These are phyloP conservation scores for Tricholoma matsutake DNA, from an alignment of 768 basidiomycete genomes.

Conservation along the genomic window DNA sequence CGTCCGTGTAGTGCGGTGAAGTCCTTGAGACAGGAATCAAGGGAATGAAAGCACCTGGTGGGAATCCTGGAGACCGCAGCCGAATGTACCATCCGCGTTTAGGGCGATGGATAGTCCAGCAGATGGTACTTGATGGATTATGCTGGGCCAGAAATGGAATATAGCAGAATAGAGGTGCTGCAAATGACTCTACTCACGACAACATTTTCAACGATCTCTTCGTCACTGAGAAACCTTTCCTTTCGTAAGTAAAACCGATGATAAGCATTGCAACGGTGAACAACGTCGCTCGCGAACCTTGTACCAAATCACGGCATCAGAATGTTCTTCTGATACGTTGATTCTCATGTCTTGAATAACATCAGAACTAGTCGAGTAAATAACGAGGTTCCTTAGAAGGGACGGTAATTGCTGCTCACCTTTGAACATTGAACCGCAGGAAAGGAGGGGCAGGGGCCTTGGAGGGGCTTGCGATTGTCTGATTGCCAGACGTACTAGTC, in stretches of 20 bases:
- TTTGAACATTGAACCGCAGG: constrained; percentile 29
- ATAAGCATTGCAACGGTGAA: constrained; percentile 2
- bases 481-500: neutral
- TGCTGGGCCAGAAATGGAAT: constrained; percentile 40
- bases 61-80: constrained; percentile 67
- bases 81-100: constrained; percentile 85
- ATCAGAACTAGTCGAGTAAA: constrained; percentile 51
- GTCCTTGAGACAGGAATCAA: constrained; percentile 46
- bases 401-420: constrained; percentile 18
- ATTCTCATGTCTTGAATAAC: constrained; percentile 68
- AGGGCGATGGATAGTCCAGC: constrained; percentile 79
- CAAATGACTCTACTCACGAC: constrained; percentile 44
- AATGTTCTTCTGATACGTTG: constrained; percentile 56
- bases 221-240: constrained; percentile 72
- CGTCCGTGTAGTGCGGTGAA: constrained; percentile 48
- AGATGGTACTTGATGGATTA: constrained; percentile 58
- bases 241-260: constrained; percentile 27
- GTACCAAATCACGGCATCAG: constrained; percentile 65
- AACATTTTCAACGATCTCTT: constrained; percentile 73
- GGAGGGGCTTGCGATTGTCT: neutral
- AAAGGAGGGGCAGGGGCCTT: neutral
- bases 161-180: neutral
- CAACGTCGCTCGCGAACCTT: constrained; percentile 44
- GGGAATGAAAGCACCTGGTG: constrained; percentile 56
- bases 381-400: neutral